Conservation (phyloP, 2,329 filamentous ascomycete genomes). For the Coniochaeta prunicola region DNA sequence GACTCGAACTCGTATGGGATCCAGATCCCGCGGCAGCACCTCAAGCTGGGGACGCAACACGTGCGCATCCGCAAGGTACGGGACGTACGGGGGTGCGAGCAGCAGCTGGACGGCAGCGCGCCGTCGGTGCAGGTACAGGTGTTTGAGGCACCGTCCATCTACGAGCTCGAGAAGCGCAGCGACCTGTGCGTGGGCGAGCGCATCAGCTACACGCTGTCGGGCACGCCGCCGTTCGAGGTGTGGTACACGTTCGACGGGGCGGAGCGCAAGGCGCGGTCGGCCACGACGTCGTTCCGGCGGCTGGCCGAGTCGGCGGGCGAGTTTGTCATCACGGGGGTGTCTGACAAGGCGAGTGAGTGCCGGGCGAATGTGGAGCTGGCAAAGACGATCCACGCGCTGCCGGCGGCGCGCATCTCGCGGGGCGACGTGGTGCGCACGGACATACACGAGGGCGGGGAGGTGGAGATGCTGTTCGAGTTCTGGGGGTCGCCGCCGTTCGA, state of each 20-base stretch:
- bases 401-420: conserved; percentile 82
- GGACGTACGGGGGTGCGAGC: conserved; percentile 80
- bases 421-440: conserved; percentile 76
- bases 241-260: conserved; percentile 82
- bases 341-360: conserved; percentile 84
- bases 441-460: conserved; percentile 93
- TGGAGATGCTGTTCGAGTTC: conserved; percentile 91
- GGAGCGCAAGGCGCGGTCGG: conserved; percentile 69
- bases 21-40: conserved; percentile 73
- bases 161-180: conserved; percentile 71
- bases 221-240: conserved; percentile 86
- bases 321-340: conserved; percentile 80
- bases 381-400: conserved; percentile 85
- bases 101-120: conserved; percentile 61
- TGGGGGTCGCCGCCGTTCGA: conserved; percentile 94
- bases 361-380: conserved; percentile 69
- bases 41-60: conserved; percentile 84
- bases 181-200: conserved; percentile 97
- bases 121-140: conserved; percentile 85
- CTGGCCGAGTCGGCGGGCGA: conserved; percentile 86
- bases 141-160: conserved; percentile 87
- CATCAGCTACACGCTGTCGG: conserved; percentile 84
- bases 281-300: conserved; percentile 80
- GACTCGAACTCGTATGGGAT: conserved; percentile 67
- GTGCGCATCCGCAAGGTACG: conserved; percentile 85